A percentile compares a stretch with the other conserved stretches of the same genome.
Evolutionary conservation across 495 filamentous ascomycete genomes (phyloP).

Genomic region (Extremus antarcticus): DNA sequence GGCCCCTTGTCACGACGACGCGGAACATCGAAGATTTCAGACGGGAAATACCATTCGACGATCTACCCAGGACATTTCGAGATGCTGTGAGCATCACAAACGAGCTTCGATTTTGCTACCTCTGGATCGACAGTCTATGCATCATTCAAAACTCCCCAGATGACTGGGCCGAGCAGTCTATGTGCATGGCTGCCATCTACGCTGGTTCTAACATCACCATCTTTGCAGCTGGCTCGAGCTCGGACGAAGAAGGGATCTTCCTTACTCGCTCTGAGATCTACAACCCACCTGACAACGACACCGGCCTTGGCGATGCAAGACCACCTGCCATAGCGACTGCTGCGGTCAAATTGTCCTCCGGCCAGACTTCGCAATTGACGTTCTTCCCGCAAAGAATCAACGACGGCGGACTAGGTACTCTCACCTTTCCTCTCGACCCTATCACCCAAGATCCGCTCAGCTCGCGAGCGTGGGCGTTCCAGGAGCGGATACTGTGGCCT

Average conservation of each 20-base stretch:
- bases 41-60: neutral
- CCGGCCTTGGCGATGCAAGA: neutral
- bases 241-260: constrained; percentile 1
- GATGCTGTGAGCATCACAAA: neutral
- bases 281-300: neutral
- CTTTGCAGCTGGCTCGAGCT: constrained; percentile 11
- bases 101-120: constrained; percentile 16
- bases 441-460: neutral
- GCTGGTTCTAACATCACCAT: constrained; percentile 22
- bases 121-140: constrained; percentile 33
- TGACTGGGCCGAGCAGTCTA: constrained; percentile 27
- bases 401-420: neutral
- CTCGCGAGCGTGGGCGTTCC: neutral
- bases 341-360: neutral
- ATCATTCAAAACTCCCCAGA: constrained; percentile 28
- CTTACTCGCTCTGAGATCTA: neutral
- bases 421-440: neutral
- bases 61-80: neutral
- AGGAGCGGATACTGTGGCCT: neutral
- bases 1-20: neutral
- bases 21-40: constrained; percentile 5
- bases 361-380: neutral
- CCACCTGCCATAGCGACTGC: neutral
- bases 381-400: neutral
- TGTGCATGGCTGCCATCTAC: constrained; percentile 25